Percentiles rank a stretch among this genome's conserved stretches.
phyloP scores from a whole-genome alignment of 2,329 filamentous ascomycete species.

The Diaporthe australafricana region DNA sequence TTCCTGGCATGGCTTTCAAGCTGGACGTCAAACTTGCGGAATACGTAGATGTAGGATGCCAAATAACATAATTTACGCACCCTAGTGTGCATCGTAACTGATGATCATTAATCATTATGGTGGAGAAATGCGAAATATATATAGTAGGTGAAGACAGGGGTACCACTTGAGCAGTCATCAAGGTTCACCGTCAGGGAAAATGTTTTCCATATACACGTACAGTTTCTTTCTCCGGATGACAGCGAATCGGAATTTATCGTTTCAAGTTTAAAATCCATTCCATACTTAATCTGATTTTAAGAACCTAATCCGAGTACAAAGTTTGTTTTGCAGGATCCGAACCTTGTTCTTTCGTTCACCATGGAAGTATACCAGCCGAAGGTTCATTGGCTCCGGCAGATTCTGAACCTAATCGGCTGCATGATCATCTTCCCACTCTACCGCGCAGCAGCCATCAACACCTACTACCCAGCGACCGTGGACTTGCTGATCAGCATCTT shows the following conservation, averaged over 20 bases:
- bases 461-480: slow-evolving; percentile 42
- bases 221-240: no score
- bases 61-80: neutral
- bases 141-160: neutral
- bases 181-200: neutral
- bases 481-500: slow-evolving; percentile 45
- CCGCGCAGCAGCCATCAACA: slow-evolving; percentile 41
- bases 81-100: neutral
- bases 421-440: slow-evolving; percentile 42
- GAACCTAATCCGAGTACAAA: neutral
- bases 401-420: slow-evolving; percentile 45
- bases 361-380: neutral
- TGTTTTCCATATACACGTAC: neutral
- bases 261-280: neutral
- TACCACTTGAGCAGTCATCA: neutral
- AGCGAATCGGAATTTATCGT: neutral
- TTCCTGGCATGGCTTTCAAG: neutral
- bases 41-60: no score
- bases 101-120: neutral
- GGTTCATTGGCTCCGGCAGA: slow-evolving; percentile 38
- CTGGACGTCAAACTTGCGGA: neutral
- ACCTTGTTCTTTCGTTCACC: neutral
- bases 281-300: neutral
- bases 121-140: neutral
- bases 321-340: neutral